Evolutionary conservation across 768 basidiomycete species (phyloP).

Genomic region (Pleurotus tuoliensis): DNA sequence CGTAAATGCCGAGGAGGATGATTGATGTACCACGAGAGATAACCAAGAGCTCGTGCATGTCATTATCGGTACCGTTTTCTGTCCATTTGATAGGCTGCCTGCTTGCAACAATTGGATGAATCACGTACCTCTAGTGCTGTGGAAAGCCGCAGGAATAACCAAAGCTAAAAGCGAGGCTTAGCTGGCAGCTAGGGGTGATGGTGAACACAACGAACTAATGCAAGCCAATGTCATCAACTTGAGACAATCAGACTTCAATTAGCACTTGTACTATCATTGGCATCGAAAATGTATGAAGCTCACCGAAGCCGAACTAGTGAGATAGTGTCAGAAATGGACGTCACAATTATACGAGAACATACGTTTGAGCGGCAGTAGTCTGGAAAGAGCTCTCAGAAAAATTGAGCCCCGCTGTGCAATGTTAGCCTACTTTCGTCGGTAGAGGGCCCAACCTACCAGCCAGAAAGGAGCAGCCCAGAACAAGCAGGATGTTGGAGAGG

Average conservation of each 20-base stretch:
- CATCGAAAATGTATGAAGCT: neutral
- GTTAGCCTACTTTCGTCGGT: too few species aligned
- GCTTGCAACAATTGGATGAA: too few species aligned
- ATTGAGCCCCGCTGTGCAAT: constrained; percentile 54
- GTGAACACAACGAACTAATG: constrained; percentile 54
- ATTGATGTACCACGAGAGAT: constrained; percentile 83
- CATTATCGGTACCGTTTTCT: constrained; percentile 8
- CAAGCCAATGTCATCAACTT: constrained; percentile 84
- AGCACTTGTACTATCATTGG: neutral
- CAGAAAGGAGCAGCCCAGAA: constrained; percentile 88
- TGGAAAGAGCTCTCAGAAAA: constrained; percentile 71
- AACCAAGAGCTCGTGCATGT: constrained; percentile 51
- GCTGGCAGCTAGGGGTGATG: too few species aligned
- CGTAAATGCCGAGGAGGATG: constrained; percentile 69
- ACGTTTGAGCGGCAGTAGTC: constrained; percentile 86
- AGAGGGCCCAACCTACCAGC: constrained; percentile 45
- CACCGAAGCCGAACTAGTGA: constrained; percentile 1
- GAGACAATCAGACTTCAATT: constrained; percentile 5
- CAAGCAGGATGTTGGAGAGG: constrained; percentile 84
- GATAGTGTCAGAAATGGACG: neutral
- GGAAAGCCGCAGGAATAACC: constrained; percentile 88
- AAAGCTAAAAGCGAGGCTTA: constrained; percentile 42
- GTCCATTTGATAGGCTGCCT: neutral
- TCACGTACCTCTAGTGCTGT: constrained; percentile 32
- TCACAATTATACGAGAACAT: constrained; percentile 22